Percentiles rank a stretch among this genome's conserved stretches.
Evolutionary conservation across 2,329 filamentous ascomycete genomes (phyloP).

Genomic region (Pseudodiploospora longispora): DNA sequence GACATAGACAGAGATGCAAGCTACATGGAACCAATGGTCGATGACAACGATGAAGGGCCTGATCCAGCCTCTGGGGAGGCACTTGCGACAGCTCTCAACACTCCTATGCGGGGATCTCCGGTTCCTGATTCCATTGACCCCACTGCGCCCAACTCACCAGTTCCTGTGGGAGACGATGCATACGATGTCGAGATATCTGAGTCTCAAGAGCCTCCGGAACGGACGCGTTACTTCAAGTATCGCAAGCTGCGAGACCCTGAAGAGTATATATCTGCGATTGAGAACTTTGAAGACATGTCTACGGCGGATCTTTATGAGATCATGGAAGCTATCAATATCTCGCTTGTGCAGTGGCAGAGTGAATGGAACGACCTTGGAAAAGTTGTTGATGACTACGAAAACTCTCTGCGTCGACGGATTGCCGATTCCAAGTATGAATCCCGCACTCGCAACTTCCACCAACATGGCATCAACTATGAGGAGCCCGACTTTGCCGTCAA

Average conservation of each 20-base stretch:
- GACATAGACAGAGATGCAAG: conserved; percentile 18
- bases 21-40: conserved; percentile 8
- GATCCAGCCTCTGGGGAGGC: conserved; percentile 23
- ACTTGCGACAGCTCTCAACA: conserved; percentile 30
- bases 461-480: conserved; percentile 34
- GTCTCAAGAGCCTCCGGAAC: conserved; percentile 23
- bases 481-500: conserved; percentile 47
- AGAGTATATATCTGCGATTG: conserved; percentile 39
- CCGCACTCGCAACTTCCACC: conserved; percentile 32
- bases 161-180: conserved; percentile 26
- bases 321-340: conserved; percentile 36
- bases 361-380: conserved; percentile 45
- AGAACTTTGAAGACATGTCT: conserved; percentile 42
- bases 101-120: conserved; percentile 31
- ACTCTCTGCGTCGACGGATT: conserved; percentile 41
- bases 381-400: conserved; percentile 50
- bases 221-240: conserved; percentile 32
- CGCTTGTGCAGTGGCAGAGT: conserved; percentile 43
- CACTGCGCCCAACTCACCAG: conserved; percentile 29
- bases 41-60: conserved; percentile 21
- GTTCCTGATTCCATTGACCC: conserved; percentile 30
- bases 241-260: conserved; percentile 43
- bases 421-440: conserved; percentile 41
- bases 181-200: conserved; percentile 29
- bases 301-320: conserved; percentile 37